phyloP scores from a whole-genome alignment of 2,329 filamentous ascomycete genomes.

The Ophiostoma tasmaniense region DNA sequence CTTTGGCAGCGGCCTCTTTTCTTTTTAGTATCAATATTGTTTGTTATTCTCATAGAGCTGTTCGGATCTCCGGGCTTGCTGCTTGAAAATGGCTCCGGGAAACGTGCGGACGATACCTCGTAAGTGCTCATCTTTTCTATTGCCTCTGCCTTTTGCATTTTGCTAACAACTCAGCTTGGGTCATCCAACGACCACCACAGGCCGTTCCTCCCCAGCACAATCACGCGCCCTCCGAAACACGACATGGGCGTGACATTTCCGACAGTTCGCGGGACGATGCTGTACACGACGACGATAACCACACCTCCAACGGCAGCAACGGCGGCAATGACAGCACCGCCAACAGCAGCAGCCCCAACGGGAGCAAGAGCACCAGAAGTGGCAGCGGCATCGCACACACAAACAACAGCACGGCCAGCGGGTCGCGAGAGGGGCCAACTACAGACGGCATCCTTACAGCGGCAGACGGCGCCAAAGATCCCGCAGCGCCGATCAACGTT shows the following conservation, averaged over 20 bases:
- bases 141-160: neutral
- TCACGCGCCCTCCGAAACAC: constrained; percentile 18
- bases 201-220: constrained; percentile 22
- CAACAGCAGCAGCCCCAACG: constrained; percentile 8
- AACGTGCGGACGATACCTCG: constrained; percentile 13
- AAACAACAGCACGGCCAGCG: neutral
- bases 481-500: neutral
- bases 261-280: neutral
- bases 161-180: constrained; percentile 20
- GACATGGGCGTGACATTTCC: constrained; percentile 7
- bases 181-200: constrained; percentile 20
- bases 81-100: constrained; percentile 10
- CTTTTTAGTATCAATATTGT: neutral
- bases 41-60: neutral
- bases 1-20: neutral
- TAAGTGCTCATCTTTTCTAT: neutral
- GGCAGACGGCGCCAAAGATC: constrained; percentile 1
- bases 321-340: neutral
- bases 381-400: neutral
- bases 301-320: neutral
- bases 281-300: neutral
- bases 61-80: neutral
- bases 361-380: neutral
- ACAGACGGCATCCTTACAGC: neutral
- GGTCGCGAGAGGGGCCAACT: neutral